A percentile compares a stretch with the other conserved stretches of the same genome.
Conservation (phyloP, 2,329 filamentous ascomycete species). For the Colletotrichum sansevieriae region DNA sequence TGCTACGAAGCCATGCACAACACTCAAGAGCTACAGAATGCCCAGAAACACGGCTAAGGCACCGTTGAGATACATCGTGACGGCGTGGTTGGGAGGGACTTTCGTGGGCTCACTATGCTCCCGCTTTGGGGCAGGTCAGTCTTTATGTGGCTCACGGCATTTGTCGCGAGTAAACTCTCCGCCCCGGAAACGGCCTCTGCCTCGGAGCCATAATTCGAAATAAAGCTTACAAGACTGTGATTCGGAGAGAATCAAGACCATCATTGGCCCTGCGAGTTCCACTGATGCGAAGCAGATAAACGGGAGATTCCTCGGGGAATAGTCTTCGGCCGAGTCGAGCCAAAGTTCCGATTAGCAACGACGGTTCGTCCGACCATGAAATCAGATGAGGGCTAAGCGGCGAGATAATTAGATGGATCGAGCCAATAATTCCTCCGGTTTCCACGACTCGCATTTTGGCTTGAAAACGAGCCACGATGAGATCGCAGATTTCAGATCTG, state of each 20-base stretch:
- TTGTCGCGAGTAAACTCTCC: not conserved
- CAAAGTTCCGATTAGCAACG: not conserved
- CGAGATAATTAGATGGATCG: slow-evolving; percentile 1
- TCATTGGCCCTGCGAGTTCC: not conserved
- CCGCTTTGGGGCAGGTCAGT: too few relatives aligned
- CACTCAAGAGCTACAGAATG: not conserved
- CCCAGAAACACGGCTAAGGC: not conserved
- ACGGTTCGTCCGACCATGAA: not conserved
- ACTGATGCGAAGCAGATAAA: not conserved
- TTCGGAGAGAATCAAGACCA: not conserved
- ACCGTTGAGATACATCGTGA: not conserved
- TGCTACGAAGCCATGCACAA: not conserved
- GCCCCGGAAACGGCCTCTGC: not conserved
- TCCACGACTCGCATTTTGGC: not conserved
- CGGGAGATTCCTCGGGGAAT: not conserved
- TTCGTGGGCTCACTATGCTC: too few relatives aligned
- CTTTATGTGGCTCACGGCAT: not conserved
- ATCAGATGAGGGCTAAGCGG: slow-evolving; percentile 6
- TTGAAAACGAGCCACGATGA: not conserved
- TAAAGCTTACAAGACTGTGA: not conserved
- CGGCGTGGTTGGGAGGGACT: not conserved
- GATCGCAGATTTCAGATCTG: not conserved
- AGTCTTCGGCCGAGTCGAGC: not conserved
- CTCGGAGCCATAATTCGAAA: not conserved
- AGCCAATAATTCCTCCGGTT: not conserved